Percentiles rank a stretch among this genome's conserved stretches.
phyloP scores from a whole-genome alignment of 2,329 filamentous ascomycete species.

The Nigrograna mackinnonii region DNA sequence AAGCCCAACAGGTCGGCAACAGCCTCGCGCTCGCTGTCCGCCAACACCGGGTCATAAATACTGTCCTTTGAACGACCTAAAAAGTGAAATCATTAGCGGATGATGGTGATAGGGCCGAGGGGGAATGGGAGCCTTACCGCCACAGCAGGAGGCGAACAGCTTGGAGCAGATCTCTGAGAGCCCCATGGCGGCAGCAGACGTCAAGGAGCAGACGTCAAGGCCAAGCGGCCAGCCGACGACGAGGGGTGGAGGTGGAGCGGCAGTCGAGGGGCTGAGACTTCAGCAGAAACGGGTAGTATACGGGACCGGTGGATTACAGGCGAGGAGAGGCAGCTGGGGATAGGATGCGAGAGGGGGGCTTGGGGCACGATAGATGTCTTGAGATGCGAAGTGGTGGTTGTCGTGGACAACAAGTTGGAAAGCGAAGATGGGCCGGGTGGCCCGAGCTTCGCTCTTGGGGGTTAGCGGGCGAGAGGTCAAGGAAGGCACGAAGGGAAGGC shows the following conservation, averaged over 20 bases:
- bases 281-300: too few relatives aligned
- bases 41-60: conserved; percentile 66
- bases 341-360: too few relatives aligned
- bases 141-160: conserved; percentile 42
- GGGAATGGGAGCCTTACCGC: conserved; percentile 26
- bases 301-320: too few relatives aligned
- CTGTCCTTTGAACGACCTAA: conserved; percentile 51
- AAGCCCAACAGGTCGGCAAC: conserved; percentile 95
- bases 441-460: too few relatives aligned
- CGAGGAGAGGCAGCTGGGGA: too few relatives aligned
- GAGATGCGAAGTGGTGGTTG: too few relatives aligned
- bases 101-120: conserved; percentile 2
- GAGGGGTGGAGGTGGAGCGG: conserved; percentile 2
- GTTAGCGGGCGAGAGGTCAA: too few relatives aligned
- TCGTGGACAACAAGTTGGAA: too few relatives aligned
- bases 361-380: too few relatives aligned
- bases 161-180: conserved; percentile 39
- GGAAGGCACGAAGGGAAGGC: too few relatives aligned
- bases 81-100: conserved; percentile 18
- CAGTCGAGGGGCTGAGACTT: conserved; percentile 9
- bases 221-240: conserved; percentile 22
- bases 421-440: too few relatives aligned
- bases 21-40: conserved; percentile 94
- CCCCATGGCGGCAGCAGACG: conserved; percentile 34
- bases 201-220: conserved; percentile 26